Percentiles rank a stretch among this genome's conserved stretches.
Conservation (phyloP, 306 rosid species). For the Morella rubra region DNA sequence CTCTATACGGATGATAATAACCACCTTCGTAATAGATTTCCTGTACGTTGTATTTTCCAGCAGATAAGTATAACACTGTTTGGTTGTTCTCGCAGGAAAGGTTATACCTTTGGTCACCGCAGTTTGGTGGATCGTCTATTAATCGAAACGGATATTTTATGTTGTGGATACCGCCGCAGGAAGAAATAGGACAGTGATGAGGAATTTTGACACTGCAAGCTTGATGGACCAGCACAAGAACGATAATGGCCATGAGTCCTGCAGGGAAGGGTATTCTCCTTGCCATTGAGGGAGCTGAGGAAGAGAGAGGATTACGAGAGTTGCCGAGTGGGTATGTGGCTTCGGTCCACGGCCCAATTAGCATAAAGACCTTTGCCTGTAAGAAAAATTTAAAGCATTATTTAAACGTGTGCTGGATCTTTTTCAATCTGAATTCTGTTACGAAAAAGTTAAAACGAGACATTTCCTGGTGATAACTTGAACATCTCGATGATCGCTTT, state of each 20-base stretch:
- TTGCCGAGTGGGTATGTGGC: no score
- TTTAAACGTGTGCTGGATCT: no score
- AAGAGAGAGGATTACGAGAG: not conserved
- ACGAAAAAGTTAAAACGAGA: no score
- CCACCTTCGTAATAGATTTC: conserved; percentile 28
- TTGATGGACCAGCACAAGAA: not conserved
- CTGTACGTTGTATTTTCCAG: conserved; percentile 11
- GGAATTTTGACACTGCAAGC: not conserved
- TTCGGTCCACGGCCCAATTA: not conserved
- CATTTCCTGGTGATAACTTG: no score
- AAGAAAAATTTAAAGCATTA: no score
- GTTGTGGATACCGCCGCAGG: conserved; percentile 16
- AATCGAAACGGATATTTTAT: conserved; percentile 36
- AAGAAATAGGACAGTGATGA: conserved; percentile 3
- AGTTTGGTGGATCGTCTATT: not conserved
- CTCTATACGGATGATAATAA: no score
- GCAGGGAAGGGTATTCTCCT: not conserved
- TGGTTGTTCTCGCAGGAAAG: conserved; percentile 29
- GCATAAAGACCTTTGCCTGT: no score
- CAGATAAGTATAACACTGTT: not conserved
- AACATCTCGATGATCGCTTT: no score
- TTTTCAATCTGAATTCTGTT: no score
- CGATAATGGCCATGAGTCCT: not conserved
- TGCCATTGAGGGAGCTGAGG: not conserved
- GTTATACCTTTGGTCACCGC: not conserved